A percentile compares a stretch with the other conserved stretches of the same genome.
Conservation (phyloP, 1,284 basidiomycete species). For the Psilocybe mexicana region DNA sequence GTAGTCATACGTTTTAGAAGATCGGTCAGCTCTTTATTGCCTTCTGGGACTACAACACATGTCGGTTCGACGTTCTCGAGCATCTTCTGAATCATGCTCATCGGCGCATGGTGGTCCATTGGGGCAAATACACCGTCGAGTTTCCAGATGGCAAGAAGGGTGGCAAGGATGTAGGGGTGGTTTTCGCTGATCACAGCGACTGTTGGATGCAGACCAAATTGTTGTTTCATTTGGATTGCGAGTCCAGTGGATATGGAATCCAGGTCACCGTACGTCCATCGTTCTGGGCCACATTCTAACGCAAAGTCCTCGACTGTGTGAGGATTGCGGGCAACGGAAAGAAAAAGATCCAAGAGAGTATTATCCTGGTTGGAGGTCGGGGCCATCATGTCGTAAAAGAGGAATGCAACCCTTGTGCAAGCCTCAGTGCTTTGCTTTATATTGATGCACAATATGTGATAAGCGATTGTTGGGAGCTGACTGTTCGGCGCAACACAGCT, state of each 20-base stretch:
- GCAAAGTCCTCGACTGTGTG: slow-evolving; percentile 9
- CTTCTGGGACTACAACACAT: slow-evolving; percentile 23
- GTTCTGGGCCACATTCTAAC: slow-evolving; percentile 26
- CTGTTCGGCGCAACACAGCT: too few relatives aligned
- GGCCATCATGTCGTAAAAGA: not conserved
- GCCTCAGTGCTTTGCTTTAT: too few relatives aligned
- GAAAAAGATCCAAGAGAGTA: slow-evolving; percentile 14
- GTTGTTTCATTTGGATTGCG: slow-evolving; percentile 20
- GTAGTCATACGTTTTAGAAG: slow-evolving; percentile 21
- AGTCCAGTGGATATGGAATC: slow-evolving; percentile 28
- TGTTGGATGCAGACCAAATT: slow-evolving; percentile 22
- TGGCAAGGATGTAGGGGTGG: slow-evolving; percentile 30
- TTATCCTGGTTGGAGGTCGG: not conserved
- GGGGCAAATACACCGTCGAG: slow-evolving; percentile 29
- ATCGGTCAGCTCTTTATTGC: slow-evolving; percentile 15
- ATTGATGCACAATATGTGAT: too few relatives aligned
- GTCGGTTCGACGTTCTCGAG: slow-evolving; percentile 25
- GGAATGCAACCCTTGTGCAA: too few relatives aligned
- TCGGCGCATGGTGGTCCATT: slow-evolving; percentile 30
- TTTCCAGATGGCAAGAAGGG: slow-evolving; percentile 32
- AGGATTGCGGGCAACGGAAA: slow-evolving; percentile 12
- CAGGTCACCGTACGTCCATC: slow-evolving; percentile 30
- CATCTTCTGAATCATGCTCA: slow-evolving; percentile 29
- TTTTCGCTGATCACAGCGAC: slow-evolving; percentile 33
- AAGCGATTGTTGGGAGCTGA: too few relatives aligned